Evolutionary conservation across 805 yeast genomes (phyloP), one percentile per base, ranked within the genome.

Genomic region (Yamadazyma kitorensis): DNA sequence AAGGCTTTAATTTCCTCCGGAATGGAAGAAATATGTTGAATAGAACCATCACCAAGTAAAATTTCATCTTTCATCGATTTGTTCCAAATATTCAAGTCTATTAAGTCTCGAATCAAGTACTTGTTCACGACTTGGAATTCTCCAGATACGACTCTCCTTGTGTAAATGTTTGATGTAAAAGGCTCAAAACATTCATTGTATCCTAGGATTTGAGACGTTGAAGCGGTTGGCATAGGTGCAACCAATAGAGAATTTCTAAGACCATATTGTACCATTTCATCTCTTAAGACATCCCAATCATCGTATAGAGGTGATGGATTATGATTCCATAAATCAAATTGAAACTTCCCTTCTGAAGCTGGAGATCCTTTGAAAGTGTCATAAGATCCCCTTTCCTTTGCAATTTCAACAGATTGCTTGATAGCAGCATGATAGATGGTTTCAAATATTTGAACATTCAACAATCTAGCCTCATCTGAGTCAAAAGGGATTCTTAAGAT

Each of bases 221-320:
- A 87, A 2, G 98, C 98, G 12, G 98, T 91, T 27, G 98, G 98
- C 98, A 91, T 91, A 34, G 96, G 93, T 1, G 94, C 97, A 21
- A 89, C 85, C 12, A 89, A 59, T 37, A 91, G 64, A 4, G 97
- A 91, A 67, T 91, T 91, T 53, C 97, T 70, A 26, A 91, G 51
- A 30, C 98, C 98, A 51, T 77, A 61, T 42, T 63, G 58, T 33
- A 63, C 62, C 41, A 91, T 70, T 25, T 76, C 64, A 8, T 61
- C 64, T 60, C 83, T 87, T 48, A 87, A 59, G 5, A 59, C 43
- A 44, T 76, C 84, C 98, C 98, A 91, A 49, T 91, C 94, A 26
- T 48, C 40, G 78, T 88, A 89, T 42, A 86, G 67, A 21, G 72
- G 76, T n/a, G 84, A 62, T 18, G 98, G 96, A 38, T 79, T 75